Percentiles rank a stretch among this genome's conserved stretches.
Evolutionary conservation across 306 rosid species (phyloP).

Genomic region (barrel medic (Medicago truncatula)): DNA sequence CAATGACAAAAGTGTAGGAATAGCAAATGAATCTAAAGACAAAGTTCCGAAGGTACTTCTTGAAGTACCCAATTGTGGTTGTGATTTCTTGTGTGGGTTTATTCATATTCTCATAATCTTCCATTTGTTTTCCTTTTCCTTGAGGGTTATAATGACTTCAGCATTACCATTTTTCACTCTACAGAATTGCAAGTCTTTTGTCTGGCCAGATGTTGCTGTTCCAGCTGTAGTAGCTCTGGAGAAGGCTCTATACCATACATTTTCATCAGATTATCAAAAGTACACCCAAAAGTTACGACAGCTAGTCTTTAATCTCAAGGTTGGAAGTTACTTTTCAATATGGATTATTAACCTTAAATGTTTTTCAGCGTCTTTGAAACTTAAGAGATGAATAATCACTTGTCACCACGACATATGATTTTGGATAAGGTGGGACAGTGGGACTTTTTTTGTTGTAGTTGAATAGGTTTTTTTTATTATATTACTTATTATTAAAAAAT

Average conservation of each 20-base stretch:
- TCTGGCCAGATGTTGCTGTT: conserved; percentile 91
- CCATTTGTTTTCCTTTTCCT: conserved; percentile 24
- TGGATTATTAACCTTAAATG: conserved; percentile 18
- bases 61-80: conserved; percentile 24
- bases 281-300: conserved; percentile 91
- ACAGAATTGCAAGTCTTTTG: conserved; percentile 66
- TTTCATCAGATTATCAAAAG: conserved; percentile 72
- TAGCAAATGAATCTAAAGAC: conserved; percentile 52
- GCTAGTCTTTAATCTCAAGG: conserved; percentile 78
- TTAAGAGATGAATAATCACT: conserved; percentile 15
- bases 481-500: background rate
- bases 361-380: background rate
- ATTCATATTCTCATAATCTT: conserved; percentile 18
- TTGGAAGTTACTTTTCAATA: conserved; percentile 47
- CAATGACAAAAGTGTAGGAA: conserved; percentile 46
- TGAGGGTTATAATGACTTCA: conserved; percentile 32
- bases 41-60: conserved; percentile 63
- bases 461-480: conserved; percentile 9
- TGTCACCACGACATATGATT: conserved; percentile 23
- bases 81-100: conserved; percentile 25
- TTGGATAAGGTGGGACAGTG: background rate
- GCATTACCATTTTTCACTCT: conserved; percentile 31
- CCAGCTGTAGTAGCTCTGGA: conserved; percentile 82
- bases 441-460: conserved; percentile 7
- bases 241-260: conserved; percentile 73